Conservation (phyloP, 179 eudicot species). For the Silene noctiflora region DNA sequence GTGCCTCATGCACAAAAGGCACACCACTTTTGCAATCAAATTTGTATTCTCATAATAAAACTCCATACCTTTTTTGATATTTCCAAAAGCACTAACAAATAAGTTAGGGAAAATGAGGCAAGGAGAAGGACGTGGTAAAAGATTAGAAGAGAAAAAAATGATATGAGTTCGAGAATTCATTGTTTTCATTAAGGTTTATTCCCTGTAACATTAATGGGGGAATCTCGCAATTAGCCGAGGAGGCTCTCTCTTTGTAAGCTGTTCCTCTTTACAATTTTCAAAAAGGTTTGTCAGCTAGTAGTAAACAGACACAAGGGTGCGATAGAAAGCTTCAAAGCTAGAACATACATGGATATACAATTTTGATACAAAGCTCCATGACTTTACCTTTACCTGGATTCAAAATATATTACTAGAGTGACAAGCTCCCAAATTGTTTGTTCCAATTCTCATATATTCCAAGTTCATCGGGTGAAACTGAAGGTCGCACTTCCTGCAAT, state of each 20-base stretch:
- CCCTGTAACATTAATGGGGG: neutral
- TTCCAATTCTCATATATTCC: conserved; percentile 84
- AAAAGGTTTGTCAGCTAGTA: neutral
- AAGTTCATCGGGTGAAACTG: conserved; percentile 79
- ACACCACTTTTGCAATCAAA: neutral
- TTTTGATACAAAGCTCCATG: neutral
- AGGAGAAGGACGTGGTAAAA: neutral
- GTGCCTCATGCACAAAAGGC: neutral
- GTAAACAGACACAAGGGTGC: neutral
- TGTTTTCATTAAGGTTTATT: neutral
- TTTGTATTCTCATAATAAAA: neutral
- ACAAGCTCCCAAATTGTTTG: conserved; percentile 86
- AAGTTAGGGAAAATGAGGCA: neutral
- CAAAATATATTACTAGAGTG: conserved; percentile 33
- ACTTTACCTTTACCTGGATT: conserved; percentile 15
- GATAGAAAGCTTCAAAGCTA: neutral
- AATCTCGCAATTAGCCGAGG: neutral
- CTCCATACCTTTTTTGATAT: neutral
- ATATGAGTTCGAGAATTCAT: neutral
- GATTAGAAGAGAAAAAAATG: neutral
- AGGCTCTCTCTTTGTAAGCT: neutral
- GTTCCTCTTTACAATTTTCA: neutral
- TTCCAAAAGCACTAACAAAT: neutral
- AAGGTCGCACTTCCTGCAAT: conserved; percentile 91
- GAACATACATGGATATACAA: neutral